Evolutionary conservation across 2,329 filamentous ascomycete genomes (phyloP).

Genomic region (Akanthomyces muscarius): DNA sequence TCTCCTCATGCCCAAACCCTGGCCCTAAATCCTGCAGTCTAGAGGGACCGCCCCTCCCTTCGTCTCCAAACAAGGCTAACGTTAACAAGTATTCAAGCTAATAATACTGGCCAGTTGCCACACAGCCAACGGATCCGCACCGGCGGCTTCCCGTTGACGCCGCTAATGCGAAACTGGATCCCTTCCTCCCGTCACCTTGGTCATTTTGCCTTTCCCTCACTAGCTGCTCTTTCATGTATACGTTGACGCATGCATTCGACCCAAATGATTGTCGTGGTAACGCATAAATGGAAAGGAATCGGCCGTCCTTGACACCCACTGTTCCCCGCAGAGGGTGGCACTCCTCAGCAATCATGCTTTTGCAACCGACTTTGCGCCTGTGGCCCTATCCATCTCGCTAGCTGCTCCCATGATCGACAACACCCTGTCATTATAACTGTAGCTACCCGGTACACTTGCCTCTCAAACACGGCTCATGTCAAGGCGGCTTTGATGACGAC

Average conservation of each 20-base stretch:
- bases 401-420: not conserved
- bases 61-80: not conserved
- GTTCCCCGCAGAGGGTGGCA: not conserved
- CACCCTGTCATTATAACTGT: not conserved
- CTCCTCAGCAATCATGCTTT: not conserved
- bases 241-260: not conserved
- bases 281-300: not conserved
- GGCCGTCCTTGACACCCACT: not conserved
- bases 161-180: not conserved
- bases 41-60: not conserved
- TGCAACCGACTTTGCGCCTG: not conserved
- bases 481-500: too few relatives aligned
- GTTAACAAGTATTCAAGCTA: not conserved
- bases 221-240: not conserved
- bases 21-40: not conserved
- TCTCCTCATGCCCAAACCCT: not conserved
- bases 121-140: not conserved
- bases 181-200: not conserved
- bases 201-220: not conserved
- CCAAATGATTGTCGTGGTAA: not conserved
- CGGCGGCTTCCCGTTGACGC: not conserved
- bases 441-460: not conserved
- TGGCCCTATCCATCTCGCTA: not conserved
- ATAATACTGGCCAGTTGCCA: not conserved
- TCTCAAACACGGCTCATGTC: too few relatives aligned